These are phyloP conservation scores for Tylopilus cervinicoccineus DNA, from an alignment of 768 basidiomycete genomes.

Conservation along the genomic window DNA sequence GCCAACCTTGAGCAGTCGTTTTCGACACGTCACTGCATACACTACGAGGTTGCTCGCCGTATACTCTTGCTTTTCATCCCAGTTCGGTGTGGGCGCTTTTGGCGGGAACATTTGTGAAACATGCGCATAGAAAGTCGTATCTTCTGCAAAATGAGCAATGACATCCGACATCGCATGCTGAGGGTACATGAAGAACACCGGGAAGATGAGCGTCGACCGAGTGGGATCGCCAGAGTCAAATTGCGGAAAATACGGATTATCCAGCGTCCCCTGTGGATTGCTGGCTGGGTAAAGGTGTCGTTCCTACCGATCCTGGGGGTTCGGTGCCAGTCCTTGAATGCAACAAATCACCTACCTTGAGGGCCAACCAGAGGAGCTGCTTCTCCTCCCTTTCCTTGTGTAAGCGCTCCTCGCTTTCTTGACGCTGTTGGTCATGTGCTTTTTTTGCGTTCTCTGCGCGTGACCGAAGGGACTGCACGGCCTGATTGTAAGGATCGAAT, in stretches of 20 bases:
- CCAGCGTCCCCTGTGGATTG: constrained; percentile 45
- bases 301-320: constrained; percentile 42
- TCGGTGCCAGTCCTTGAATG: background rate
- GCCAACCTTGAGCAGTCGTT: constrained; percentile 84
- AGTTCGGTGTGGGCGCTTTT: constrained; percentile 56
- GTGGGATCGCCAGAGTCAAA: constrained; percentile 66
- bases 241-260: constrained; percentile 57
- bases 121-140: constrained; percentile 76
- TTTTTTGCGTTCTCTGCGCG: constrained; percentile 44
- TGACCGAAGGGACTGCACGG: constrained; percentile 47
- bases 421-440: constrained; percentile 48
- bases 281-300: constrained; percentile 63
- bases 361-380: constrained; percentile 50
- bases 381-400: constrained; percentile 51
- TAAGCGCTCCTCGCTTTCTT: constrained; percentile 46
- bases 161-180: constrained; percentile 86
- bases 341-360: constrained; percentile 48
- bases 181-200: constrained; percentile 92
- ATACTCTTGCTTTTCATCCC: constrained; percentile 77
- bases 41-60: constrained; percentile 58
- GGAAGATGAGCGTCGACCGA: constrained; percentile 63
- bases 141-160: constrained; percentile 81
- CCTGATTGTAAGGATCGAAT: constrained; percentile 55
- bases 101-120: constrained; percentile 83
- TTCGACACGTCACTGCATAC: constrained; percentile 77